Conservation (phyloP, 345 rosid genomes). For the Euclidium syriacum region DNA sequence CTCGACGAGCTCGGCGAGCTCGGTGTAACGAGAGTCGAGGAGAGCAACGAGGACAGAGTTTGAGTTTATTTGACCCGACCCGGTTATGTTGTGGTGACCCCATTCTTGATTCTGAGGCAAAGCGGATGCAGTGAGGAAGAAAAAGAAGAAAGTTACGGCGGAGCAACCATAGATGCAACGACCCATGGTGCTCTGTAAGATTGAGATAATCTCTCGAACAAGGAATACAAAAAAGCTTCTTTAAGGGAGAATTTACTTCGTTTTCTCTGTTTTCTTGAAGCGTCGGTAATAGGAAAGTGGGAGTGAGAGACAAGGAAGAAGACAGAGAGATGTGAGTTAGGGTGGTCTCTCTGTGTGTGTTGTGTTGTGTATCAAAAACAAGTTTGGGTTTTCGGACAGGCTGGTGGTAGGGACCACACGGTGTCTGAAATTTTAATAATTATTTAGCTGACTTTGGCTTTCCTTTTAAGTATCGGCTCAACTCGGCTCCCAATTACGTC, state of each 20-base stretch:
- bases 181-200: constrained; percentile 30
- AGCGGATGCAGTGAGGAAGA: constrained; percentile 8
- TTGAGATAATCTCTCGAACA: not conserved
- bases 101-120: constrained; percentile 21
- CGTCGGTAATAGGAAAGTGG: constrained; percentile 23
- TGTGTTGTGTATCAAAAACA: constrained; percentile 18
- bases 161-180: constrained; percentile 34
- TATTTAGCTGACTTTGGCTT: constrained; percentile 22
- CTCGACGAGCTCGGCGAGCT: constrained; percentile 68
- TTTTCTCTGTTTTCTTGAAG: not conserved
- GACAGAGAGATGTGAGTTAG: constrained; percentile 16
- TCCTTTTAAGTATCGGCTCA: not conserved
- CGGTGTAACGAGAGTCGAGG: constrained; percentile 79
- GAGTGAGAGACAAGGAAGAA: constrained; percentile 13
- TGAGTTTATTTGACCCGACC: constrained; percentile 54
- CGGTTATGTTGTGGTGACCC: constrained; percentile 24
- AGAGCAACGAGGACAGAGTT: constrained; percentile 75
- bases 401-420: constrained; percentile 37
- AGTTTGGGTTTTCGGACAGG: constrained; percentile 30
- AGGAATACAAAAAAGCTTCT: not conserved
- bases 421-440: constrained; percentile 13
- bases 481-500: constrained; percentile 12
- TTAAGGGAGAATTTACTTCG: not conserved
- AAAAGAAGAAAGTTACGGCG: constrained; percentile 11
- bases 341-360: not conserved